Conservation (phyloP, 805 yeast species). For the Candida xiaguanensis region DNA sequence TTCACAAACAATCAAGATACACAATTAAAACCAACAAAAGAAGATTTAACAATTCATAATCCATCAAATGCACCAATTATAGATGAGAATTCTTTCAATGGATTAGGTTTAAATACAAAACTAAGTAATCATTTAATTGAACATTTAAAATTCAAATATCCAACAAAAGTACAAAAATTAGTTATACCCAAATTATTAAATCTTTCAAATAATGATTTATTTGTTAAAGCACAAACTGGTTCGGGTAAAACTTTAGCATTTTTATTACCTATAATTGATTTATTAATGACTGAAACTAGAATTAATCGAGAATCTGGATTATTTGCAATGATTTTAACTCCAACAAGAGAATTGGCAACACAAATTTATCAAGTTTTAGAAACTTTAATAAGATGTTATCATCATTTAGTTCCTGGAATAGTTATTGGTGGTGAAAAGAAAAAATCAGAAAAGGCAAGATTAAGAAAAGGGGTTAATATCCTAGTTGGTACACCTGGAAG, state of each 20-base stretch:
- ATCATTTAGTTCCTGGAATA: conserved; percentile 88
- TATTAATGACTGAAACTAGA: conserved; percentile 53
- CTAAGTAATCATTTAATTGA: conserved; percentile 54
- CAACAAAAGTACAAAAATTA: conserved; percentile 83
- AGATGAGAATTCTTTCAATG: conserved; percentile 65
- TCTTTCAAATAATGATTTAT: conserved; percentile 51
- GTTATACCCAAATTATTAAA: conserved; percentile 57
- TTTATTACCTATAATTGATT: conserved; percentile 75
- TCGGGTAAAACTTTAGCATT: conserved; percentile 95
- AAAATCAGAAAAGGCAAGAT: conserved; percentile 91
- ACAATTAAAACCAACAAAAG: conserved; percentile 53
- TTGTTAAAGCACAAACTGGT: conserved; percentile 96
- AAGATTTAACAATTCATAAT: conserved; percentile 31
- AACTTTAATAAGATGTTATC: conserved; percentile 68
- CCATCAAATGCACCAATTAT: conserved; percentile 88
- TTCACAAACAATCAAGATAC: conserved; percentile 45
- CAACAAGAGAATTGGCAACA: conserved; percentile 91
- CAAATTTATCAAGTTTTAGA: conserved; percentile 85
- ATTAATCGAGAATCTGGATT: conserved; percentile 70
- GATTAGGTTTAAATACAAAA: conserved; percentile 60
- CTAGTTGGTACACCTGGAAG: conserved; percentile 98
- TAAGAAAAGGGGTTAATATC: conserved; percentile 92
- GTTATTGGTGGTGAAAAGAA: conserved; percentile 99
- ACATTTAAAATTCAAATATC: conserved; percentile 54
- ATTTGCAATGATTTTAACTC: conserved; percentile 84